Base-by-base conservation (phyloP, 78 protist genomes). In the Dictyostelium intermedium region DNA sequence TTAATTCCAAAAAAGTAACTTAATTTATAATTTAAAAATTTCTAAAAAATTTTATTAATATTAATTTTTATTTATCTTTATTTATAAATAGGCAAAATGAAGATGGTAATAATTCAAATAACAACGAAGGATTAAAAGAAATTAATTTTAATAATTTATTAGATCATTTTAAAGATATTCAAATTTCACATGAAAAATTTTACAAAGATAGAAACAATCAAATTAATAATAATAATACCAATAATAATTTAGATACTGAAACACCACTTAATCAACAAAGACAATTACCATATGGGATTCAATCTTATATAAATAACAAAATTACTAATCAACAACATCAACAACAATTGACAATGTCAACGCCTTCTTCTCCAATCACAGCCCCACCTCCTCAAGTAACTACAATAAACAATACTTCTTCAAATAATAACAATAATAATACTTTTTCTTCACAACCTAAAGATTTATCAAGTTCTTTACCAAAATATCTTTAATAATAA, bases 121-220 rank as follows among this genome's bases (percentile, higher is more conserved):
- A 84, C n/a, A 82, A 78, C 50, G 82, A 66, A 77, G 95, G 85
- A 43, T 47, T 91, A 77, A 91, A 47, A 47, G 95, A 85, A 5
- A 91, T 91, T 50, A 84, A 91, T 72, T 91, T 91, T 35, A 27
- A 53, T 27, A 84, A 61, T 78, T 39, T 91, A 30, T 72, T 91
- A 16, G 85, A 56, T 18, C 95, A 91, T 27, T 91, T 91, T 82
- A 85, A 91, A 79, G 34, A 82, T 11, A 82, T 91, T 34, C 95
- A 91, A 39, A 14, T 34, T n/a, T 47, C 60, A 8, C 87, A 82
- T 37, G 95, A 84, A 45, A 39, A 39, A 5, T 91, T 70, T 82
- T 50, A 66, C 37, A 76, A 81, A 66, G 66, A 91, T 9, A 77
- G 81, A 43, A 45, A 47, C 32, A 30, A 86, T 66, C 39, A 37